Base-by-base conservation (phyloP, 1,284 basidiomycete species). In the Ustilago xerochloae region DNA sequence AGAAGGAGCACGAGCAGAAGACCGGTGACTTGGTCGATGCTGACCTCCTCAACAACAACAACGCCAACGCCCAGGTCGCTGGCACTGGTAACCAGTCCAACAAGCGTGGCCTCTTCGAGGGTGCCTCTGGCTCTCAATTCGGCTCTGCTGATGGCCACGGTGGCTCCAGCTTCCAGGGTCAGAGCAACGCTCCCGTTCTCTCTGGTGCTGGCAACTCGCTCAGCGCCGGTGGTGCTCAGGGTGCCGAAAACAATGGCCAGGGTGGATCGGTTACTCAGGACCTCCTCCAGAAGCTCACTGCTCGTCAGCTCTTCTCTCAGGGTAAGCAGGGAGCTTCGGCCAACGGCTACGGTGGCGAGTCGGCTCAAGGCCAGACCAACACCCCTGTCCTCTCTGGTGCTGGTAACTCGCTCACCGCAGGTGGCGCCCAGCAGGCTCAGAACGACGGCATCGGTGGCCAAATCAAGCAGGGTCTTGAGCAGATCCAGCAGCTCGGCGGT, bases 351-450 rank as follows among this genome's bases (percentile, higher is more conserved):
- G 60, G 60, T 46, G 60, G 52, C 38, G 24, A n/a, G 12, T 55
- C 60, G n/a, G 36, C 26, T n/a, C 54, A 63, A 41, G 47, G 54
- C 20, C 48, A 63, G 54, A 32, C 20, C 47, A 63, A 63, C 43
- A 15, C 20, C 18, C 62, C 62, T 26, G 62, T 63, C 16, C 47
- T 63, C 20, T 49, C 45, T 4, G 62, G 62, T 32, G 39, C 28
- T 28, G 62, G 62, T 33, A 63, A 63, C 49, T 57, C 54, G 33
- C 47, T 63, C 30, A 63, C 62, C 32, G 24, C 62, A n/a, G 62
- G 62, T 39, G 62, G 62, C 10, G 29, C 36, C 18, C 54, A 63
- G 49, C 32, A 38, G 33, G 53, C 54, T 28, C 53, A 63, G 47
- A 57, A 63, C 62, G 47, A 52, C 43, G 62, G 62, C 51, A 43